Evolutionary conservation across 768 basidiomycete genomes (phyloP), one percentile per base, ranked within the genome.

Genomic region (Heimioporus sp.): DNA sequence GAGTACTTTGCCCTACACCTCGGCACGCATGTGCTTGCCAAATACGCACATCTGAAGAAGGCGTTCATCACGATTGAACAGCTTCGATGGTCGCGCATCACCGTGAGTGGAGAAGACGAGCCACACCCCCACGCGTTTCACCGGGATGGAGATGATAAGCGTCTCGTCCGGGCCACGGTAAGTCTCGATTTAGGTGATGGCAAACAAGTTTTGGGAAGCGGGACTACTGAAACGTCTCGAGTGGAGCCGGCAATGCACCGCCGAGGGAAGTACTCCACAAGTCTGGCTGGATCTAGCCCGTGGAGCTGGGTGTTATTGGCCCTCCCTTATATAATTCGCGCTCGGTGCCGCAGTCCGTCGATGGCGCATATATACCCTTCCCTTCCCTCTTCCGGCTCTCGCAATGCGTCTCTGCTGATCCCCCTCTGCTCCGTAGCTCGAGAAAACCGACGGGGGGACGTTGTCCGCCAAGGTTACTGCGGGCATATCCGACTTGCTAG

Each of bases 61-160:
- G 81, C 83, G 0, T 82, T 83, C 48, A 71, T 93, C 50, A 83
- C 82, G 2, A 70, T 94, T 54, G 84, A 92, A 71, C 81, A 88
- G 60, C 80, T 93, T 46, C 82, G 89, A 40, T 98, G 95, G 95
- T 73, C 83, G 3, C 81, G 94, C 6, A 88, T 97, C 53, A 67
- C 73, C 4, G 76, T 88, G 34, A 67, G 72, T 38, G 72, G 72
- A 32, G 66, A 74, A 43, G 56, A 66, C 4, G 51, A 76, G 54
- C 74, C 74, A 2, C 94, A 98, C 66, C 67, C 80, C 8, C 91
- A 95, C 66, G 81, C 92, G 15, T 98, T 96, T 70, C 75, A 80
- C 51, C 77, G 95, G 20, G 92, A 98, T 59, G 96, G 95, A 2
- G 91, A 94, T 4, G 95, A 98, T 65, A 96, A 90, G 75, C 77